Base-by-base conservation (phyloP, 2,329 filamentous ascomycete species). In the Fusarium buharicum region DNA sequence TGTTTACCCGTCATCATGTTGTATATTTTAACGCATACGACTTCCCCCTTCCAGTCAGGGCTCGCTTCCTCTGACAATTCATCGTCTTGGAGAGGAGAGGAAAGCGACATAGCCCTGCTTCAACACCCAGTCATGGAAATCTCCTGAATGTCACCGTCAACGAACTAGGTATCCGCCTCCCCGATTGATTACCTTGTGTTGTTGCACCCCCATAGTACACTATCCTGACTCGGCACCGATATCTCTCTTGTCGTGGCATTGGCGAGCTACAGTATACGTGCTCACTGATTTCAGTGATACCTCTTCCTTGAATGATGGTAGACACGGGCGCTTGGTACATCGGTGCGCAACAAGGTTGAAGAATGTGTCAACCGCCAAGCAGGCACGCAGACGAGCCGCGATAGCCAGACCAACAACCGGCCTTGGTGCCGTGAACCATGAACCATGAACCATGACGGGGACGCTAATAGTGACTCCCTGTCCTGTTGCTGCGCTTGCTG, bases 311-410 rank as follows among this genome's bases (percentile, higher is more conserved):
- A 44, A 43, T 33, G 41, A 49, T 47, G 31, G 36, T 33, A 57
- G 31, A 58, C 36, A 48, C 33, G 44, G 55, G 50, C 40, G 51
- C 50, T 66, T 55, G 50, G 50, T 47, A 50, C 50, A 55, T 52
- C 55, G 27, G 43, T 47, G 52, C 22, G 18, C 48, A 37, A 44
- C 31, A 37, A 54, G 46, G 61, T 13, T 28, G 27, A n/a, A 56
- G 60, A 59, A 62, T 55, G 55, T 52, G 55, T 47, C 52, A 46
- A 49, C 41, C 37, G 58, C 59, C 63, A 47, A 67, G 67, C 60
- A 47, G 64, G 65, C 48, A 43, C 53, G 54, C 63, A 66, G 55
- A 52, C 50, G 64, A 70, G 68, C 68, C 68, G 68, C 68, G 66
- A 68, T 70, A 70, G 59, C 68, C 68, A 66, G 54, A 18, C 22